Base-by-base conservation (phyloP, 805 yeast genomes). In the Hanseniaspora jakobsenii region DNA sequence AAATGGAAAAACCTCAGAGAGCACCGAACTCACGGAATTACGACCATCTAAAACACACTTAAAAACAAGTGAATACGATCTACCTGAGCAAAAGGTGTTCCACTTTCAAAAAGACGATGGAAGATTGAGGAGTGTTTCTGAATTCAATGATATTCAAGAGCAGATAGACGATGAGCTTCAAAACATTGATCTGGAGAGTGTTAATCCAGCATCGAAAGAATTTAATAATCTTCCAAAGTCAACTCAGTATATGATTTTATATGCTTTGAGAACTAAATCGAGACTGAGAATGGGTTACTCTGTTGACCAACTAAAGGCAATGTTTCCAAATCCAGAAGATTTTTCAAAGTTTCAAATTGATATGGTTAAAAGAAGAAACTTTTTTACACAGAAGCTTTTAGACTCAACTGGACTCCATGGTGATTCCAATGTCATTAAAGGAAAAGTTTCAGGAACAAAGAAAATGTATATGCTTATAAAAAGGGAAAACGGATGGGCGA, bases 271-370 rank as follows among this genome's bases (percentile, higher is more conserved):
- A 47, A 64, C 86, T 21, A 71, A 85, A 49, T 87, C 96, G 0
- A 66, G 99, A 47, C 70, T 91, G 57, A 76, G 99, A 64, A 79
- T 91, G 94, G 99, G 99, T 1, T 87, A 82, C 56, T 69, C 89
- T 0, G 83, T 86, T 47, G 86, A 82, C n/a, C 96, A 91, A 55
- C 66, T 91, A 28, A 82, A 83, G 51, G 65, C 72, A 4, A 64
- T 85, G 44, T 91, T 89, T 53, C 94, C 95, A 0, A 70, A 82
- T 54, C 75, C 87, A 43, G 70, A 83, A 74, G 95, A 86, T 49
- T 91, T 91, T 55, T 86, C 96, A 14, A 78, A 73, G 53, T 91
- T 91, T 59, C 99, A 91, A 59, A 83, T 91, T 49, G 77, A 82
- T 53, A 82, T 89, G 73, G 97, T 91, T 1, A 81, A 84, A 52